Conservation (phyloP, 73 alveolate species). For the Tetrahymena malaccensis region DNA sequence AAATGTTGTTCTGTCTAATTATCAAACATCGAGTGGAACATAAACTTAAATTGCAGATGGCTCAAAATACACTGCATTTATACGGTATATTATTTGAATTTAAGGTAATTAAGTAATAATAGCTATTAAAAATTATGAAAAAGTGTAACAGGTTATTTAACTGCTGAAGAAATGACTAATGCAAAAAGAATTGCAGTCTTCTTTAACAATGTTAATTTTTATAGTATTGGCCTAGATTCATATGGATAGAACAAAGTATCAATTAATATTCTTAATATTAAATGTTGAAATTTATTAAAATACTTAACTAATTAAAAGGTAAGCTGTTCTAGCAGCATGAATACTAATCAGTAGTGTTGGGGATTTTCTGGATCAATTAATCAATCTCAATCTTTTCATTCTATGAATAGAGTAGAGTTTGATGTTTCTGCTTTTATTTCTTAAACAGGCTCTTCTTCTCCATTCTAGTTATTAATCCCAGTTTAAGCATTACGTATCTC, state of each 20-base stretch:
- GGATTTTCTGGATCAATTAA: background rate
- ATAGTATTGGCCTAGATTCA: background rate
- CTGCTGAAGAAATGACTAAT: background rate
- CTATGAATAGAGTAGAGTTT: background rate
- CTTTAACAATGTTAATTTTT: background rate
- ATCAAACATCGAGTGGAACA: background rate
- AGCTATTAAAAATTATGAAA: too few relatives aligned
- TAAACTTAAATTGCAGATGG: background rate
- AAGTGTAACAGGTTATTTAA: background rate
- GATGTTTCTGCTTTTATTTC: background rate
- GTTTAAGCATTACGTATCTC: background rate
- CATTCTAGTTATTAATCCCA: background rate
- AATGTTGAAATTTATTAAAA: background rate
- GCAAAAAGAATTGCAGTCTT: background rate
- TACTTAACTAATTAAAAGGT: background rate
- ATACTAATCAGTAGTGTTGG: background rate
- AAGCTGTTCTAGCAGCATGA: background rate
- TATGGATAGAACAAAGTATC: background rate
- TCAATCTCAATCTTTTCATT: background rate
- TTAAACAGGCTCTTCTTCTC: background rate
- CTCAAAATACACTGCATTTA: background rate
- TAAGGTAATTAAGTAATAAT: too few relatives aligned
- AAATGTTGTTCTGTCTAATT: background rate
- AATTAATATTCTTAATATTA: background rate
- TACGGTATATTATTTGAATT: background rate